phyloP scores from a whole-genome alignment of 805 yeast genomes.

The Hanseniaspora lachancei region DNA sequence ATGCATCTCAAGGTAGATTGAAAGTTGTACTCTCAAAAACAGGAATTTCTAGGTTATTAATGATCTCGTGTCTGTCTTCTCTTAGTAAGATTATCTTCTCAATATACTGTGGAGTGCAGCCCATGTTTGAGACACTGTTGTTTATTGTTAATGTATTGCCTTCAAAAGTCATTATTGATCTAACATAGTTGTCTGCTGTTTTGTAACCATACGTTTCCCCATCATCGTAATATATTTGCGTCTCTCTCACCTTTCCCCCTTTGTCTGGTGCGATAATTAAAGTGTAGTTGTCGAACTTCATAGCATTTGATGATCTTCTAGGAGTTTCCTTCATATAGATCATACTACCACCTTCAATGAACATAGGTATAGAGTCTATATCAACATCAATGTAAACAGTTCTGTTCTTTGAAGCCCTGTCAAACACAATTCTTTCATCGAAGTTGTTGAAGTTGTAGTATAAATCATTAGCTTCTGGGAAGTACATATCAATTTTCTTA shows the following conservation, averaged over 20 bases:
- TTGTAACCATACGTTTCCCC: constrained; percentile 56
- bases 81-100: constrained; percentile 8
- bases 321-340: constrained; percentile 54
- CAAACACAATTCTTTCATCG: constrained; percentile 29
- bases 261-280: constrained; percentile 46
- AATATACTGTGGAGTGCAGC: constrained; percentile 1
- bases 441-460: constrained; percentile 44
- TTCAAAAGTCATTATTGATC: constrained; percentile 31
- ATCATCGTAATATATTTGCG: constrained; percentile 63
- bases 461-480: constrained; percentile 34
- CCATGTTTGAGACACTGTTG: background rate
- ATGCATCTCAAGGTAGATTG: background rate
- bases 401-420: constrained; percentile 17
- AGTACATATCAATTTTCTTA: constrained; percentile 24
- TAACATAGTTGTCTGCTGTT: constrained; percentile 36
- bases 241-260: constrained; percentile 41
- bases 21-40: constrained; percentile 39
- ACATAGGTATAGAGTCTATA: constrained; percentile 55
- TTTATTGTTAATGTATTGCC: constrained; percentile 23
- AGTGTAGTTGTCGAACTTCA: constrained; percentile 71
- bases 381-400: constrained; percentile 29
- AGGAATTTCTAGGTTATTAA: constrained; percentile 40
- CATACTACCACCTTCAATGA: constrained; percentile 67
- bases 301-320: constrained; percentile 66
- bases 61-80: constrained; percentile 17